Base-by-base conservation (phyloP, 768 basidiomycete species). In the Trametes cinnabarina region DNA sequence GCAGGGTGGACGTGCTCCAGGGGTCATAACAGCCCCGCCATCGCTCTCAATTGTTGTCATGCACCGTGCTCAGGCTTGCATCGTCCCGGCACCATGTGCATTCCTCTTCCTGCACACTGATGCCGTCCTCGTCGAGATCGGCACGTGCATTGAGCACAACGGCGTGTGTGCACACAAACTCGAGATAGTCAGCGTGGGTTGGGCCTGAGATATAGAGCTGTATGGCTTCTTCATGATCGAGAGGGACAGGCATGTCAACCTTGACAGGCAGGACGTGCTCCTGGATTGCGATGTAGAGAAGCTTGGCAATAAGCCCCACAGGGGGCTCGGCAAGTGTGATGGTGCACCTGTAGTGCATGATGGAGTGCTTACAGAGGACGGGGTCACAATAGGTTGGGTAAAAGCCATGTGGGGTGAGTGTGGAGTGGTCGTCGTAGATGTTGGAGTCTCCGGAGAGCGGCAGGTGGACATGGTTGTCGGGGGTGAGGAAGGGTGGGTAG, bases 1-100 rank as follows among this genome's bases (percentile, higher is more conserved):
- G 65, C 1, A 61, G 63, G 30, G 68, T 59, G 0, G 69, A 66
- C 9, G 62, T 20, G n/a, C 12, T 34, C 57, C 70, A 74, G 14
- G 78, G 63, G 48, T 80, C 70, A 28, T 64, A 72, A 62, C 85
- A 86, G 25, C 76, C 67, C 6, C 75, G 70, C 59, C 79, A 71
- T 17, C 86, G 73, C 66, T 77, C 78, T 81, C 84, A 88, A 48
- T 84, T 82, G 39, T 76, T 68, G 49, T 88, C 87, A 77, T 77
- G 83, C 11, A 61, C 65, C 1, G 64, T 62, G 41, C 84, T 84
- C 17, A 72, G 67, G 28, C 67, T 37, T 28, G 56, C 48, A 12
- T 65, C 55, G 23, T 55, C 54, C 39, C 34, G 30, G 64, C 60
- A 44, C 64, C 56, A 69, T 19, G 65, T 62, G 12, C 66, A 51